Evolutionary conservation across 1,139 yeast species (phyloP).

Genomic region (Sugiyamaella xylanicola): DNA sequence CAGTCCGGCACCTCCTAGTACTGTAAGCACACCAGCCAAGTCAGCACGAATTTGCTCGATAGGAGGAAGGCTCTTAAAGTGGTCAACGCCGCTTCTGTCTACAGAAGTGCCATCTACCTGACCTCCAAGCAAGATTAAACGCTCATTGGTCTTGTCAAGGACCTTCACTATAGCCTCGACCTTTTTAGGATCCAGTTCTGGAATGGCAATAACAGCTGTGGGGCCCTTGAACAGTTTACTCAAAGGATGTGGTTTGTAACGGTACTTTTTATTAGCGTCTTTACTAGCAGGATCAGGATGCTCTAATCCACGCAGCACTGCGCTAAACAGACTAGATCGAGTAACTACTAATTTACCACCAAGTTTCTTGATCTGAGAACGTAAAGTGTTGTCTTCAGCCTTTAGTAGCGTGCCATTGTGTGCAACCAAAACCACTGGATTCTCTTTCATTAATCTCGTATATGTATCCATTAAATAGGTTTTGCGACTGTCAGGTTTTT

Average conservation of each 20-base stretch:
- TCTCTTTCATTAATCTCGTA: slow-evolving; percentile 65
- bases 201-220: slow-evolving; percentile 74
- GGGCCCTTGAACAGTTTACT: slow-evolving; percentile 76
- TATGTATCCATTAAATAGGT: slow-evolving; percentile 82
- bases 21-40: slow-evolving; percentile 79
- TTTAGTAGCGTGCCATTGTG: slow-evolving; percentile 84
- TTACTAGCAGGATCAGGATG: slow-evolving; percentile 75
- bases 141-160: slow-evolving; percentile 67
- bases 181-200: slow-evolving; percentile 66
- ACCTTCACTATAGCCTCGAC: slow-evolving; percentile 65
- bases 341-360: slow-evolving; percentile 72
- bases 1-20: slow-evolving; percentile 86
- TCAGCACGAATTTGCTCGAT: slow-evolving; percentile 74
- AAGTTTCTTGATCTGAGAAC: slow-evolving; percentile 60
- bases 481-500: slow-evolving; percentile 52
- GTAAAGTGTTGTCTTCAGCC: slow-evolving; percentile 62
- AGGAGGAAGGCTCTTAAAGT: slow-evolving; percentile 73
- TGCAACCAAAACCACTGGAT: slow-evolving; percentile 69
- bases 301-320: slow-evolving; percentile 70
- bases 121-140: slow-evolving; percentile 81
- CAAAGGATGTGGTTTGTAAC: slow-evolving; percentile 57
- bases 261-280: slow-evolving; percentile 50
- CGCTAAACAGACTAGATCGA: slow-evolving; percentile 68
- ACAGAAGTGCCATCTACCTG: slow-evolving; percentile 64
- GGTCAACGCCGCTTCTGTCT: slow-evolving; percentile 55